A percentile compares a stretch with the other conserved stretches of the same genome.
Evolutionary conservation across 2,329 filamentous ascomycete genomes (phyloP).

Genomic region (Cytospora piceae): DNA sequence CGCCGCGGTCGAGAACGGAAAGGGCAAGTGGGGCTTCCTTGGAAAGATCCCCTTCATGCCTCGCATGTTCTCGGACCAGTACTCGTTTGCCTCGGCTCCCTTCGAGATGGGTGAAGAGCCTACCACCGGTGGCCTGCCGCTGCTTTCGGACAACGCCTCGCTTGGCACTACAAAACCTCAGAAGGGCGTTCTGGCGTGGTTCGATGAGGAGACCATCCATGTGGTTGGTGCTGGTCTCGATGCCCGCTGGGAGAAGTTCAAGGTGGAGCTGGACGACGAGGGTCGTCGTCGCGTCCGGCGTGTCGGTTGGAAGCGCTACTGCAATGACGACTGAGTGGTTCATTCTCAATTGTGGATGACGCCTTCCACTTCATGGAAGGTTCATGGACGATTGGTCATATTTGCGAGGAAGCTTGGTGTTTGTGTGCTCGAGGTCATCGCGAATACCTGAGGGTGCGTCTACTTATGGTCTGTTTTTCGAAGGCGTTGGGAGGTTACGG

Average conservation of each 20-base stretch:
- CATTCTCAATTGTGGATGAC: background rate
- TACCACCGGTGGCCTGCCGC: constrained; percentile 46
- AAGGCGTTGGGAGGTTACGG: constrained; percentile 34
- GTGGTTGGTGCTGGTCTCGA: constrained; percentile 80
- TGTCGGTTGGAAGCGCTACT: constrained; percentile 83
- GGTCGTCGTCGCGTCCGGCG: constrained; percentile 68
- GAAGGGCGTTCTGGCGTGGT: constrained; percentile 88
- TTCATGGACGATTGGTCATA: background rate
- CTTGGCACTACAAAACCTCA: constrained; percentile 62
- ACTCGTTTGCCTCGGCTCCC: constrained; percentile 78
- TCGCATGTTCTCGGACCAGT: constrained; percentile 84
- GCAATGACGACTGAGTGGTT: constrained; percentile 40
- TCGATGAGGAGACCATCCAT: constrained; percentile 71
- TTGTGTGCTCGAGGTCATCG: constrained; percentile 1
- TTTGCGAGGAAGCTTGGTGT: background rate
- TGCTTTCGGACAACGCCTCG: constrained; percentile 49
- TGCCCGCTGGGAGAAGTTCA: constrained; percentile 86
- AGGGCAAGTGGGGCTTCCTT: constrained; percentile 83
- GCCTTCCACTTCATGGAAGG: background rate
- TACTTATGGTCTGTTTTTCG: background rate
- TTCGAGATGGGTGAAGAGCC: constrained; percentile 85
- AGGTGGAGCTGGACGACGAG: constrained; percentile 68
- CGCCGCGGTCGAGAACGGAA: constrained; percentile 41
- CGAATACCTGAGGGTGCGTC: background rate
- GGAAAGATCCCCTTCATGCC: constrained; percentile 84